Evolutionary conservation across 2,329 filamentous ascomycete genomes (phyloP), one percentile per base, ranked within the genome.

Genomic region (Hypoxylon sp.): DNA sequence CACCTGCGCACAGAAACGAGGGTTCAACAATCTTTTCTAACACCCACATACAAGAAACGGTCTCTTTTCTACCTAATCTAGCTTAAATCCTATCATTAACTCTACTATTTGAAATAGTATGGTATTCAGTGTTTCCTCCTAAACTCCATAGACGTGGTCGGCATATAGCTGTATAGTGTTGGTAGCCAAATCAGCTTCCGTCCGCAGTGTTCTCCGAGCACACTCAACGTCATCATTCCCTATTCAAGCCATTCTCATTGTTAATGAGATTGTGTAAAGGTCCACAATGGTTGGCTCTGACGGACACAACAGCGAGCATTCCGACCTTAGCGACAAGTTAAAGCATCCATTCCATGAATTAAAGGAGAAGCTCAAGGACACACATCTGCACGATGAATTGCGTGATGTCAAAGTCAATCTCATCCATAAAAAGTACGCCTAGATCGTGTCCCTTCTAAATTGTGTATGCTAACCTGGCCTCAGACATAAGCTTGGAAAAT

Each of bases 401-500:
- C 82, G 87, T 67, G 85, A 88, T 68, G 80, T 83, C 68, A 90
- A 89, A 74, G 78, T 88, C 57, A 78, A 80, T 41, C 74, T 90
- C 32, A 83, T 82, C 55, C 84, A 90, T 73, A 85, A 87, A 73
- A 90, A 90, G 87, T 88, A 73, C 30, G 69, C 55, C 46, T 50
- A 29, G 39, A 47, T 11, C 3, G 19, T 34, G 9, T 47, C 16
- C 16, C 43, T 14, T 25, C 16, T 27, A n/a, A 19, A 41, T 21
- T 2, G 5, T 6, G 1, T 23, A 32, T 43, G n/a, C 23, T 68
- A 46, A 68, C 41, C 2, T 5, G 54, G 41, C 23, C 14, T 2
- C 48, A 85, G 83, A 48, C 81, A 89, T 69, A 82, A 88, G 63
- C 82, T 90, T 71, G 88, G 88, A 56, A 90, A 90, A 75, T 78